A percentile compares a stretch with the other conserved stretches of the same genome.
These are phyloP conservation scores for Cichorium intybus DNA, from an alignment of 140 eudicot species.

Conservation along the genomic window DNA sequence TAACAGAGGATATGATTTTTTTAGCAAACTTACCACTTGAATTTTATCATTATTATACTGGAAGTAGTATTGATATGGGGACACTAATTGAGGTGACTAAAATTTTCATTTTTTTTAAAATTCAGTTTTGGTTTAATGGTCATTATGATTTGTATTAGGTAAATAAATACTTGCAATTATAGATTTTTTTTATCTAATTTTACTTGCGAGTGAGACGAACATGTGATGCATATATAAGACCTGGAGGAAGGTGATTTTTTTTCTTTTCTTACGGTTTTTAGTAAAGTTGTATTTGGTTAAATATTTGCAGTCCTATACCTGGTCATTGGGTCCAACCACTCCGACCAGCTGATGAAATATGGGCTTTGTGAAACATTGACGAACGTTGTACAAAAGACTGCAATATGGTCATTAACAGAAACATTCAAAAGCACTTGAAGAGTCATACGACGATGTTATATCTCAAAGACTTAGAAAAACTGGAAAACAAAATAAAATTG, in stretches of 20 bases:
- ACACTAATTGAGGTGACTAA: conserved; percentile 78
- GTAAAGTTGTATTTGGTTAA: neutral
- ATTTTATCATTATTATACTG: conserved; percentile 95
- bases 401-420: no score
- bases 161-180: conserved; percentile 4
- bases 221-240: conserved; percentile 92
- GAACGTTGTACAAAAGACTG: no score
- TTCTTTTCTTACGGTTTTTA: neutral
- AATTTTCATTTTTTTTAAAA: neutral
- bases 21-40: conserved; percentile 81
- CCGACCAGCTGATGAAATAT: conserved; percentile 82
- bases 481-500: no score
- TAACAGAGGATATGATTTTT: conserved; percentile 50
- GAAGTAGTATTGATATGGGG: conserved; percentile 91
- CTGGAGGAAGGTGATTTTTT: conserved; percentile 83
- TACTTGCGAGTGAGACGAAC: conserved; percentile 77
- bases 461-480: no score
- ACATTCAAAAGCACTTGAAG: no score
- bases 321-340: conserved; percentile 98
- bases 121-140: neutral
- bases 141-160: conserved; percentile 11
- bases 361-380: conserved; percentile 75
- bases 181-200: neutral
- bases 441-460: no score
- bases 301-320: conserved; percentile 76